Percentiles rank a stretch among this genome's conserved stretches.
Evolutionary conservation across 2,329 filamentous ascomycete genomes (phyloP).

Genomic region (Ophiostoma montium): DNA sequence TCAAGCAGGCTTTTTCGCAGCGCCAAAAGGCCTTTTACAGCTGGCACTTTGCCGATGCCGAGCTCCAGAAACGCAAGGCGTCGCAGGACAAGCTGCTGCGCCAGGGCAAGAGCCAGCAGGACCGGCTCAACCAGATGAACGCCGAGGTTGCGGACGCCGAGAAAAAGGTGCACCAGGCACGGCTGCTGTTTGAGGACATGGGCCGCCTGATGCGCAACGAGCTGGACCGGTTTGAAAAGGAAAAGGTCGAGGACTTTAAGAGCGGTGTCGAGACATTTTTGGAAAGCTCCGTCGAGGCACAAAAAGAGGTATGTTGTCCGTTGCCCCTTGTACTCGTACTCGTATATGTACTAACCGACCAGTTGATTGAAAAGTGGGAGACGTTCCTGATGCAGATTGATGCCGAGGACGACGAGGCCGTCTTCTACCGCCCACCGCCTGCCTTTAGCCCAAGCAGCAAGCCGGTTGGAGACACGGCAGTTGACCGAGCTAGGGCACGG

Average conservation of each 20-base stretch:
- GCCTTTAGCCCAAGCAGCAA: constrained; percentile 32
- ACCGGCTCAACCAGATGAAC: constrained; percentile 79
- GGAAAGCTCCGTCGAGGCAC: constrained; percentile 91
- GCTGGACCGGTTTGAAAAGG: constrained; percentile 83
- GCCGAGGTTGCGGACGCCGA: constrained; percentile 94
- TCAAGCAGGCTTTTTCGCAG: constrained; percentile 85
- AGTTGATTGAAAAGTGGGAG: constrained; percentile 84
- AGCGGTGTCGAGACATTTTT: constrained; percentile 94
- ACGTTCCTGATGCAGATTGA: constrained; percentile 95
- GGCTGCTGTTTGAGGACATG: constrained; percentile 93
- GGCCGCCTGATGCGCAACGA: constrained; percentile 82
- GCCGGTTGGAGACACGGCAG: constrained; percentile 40
- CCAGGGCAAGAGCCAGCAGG: constrained; percentile 91
- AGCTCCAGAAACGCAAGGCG: constrained; percentile 76
- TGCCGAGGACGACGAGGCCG: constrained; percentile 70
- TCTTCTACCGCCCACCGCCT: constrained; percentile 50
- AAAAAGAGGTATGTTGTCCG: constrained; percentile 65
- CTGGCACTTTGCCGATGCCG: constrained; percentile 83
- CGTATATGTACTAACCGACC: constrained; percentile 15
- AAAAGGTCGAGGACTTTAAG: constrained; percentile 99
- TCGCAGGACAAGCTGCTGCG: constrained; percentile 89
- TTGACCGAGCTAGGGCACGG: constrained; percentile 43
- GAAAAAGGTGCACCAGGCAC: constrained; percentile 77
- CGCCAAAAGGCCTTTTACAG: constrained; percentile 91
- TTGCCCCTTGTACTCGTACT: neutral